phyloP scores from a whole-genome alignment of 1,284 basidiomycete species.

The Hemileia vastatrix region DNA sequence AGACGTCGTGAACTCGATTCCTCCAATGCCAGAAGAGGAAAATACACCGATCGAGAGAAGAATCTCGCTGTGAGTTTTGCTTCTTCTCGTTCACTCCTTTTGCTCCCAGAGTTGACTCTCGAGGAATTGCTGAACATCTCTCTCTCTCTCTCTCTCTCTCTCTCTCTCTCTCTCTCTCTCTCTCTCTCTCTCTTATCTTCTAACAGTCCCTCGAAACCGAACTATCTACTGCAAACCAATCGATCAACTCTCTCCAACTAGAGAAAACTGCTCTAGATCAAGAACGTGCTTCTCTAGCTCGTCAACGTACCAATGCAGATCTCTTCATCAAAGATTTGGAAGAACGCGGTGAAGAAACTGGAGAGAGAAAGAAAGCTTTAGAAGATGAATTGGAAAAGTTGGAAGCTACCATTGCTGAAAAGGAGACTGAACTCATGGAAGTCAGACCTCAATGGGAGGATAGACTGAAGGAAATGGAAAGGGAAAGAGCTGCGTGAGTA shows the following conservation, averaged over 20 bases:
- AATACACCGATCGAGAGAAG: conserved; percentile 73
- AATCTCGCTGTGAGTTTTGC: conserved; percentile 60
- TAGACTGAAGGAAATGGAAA: conserved; percentile 53
- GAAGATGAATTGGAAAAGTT: conserved; percentile 59
- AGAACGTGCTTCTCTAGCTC: conserved; percentile 53
- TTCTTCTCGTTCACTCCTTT: conserved; percentile 10
- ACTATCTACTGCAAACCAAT: conserved; percentile 62
- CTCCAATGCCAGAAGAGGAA: conserved; percentile 68
- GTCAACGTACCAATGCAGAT: conserved; percentile 59
- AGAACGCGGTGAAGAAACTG: conserved; percentile 40
- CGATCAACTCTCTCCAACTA: conserved; percentile 58
- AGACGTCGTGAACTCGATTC: conserved; percentile 67
- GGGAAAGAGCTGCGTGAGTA: conserved; percentile 54
- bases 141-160: background rate
- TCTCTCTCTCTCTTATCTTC: background rate
- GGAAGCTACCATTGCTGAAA: conserved; percentile 55
- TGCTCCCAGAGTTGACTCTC: conserved; percentile 1
- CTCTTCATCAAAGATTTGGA: conserved; percentile 72
- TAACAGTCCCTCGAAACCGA: conserved; percentile 61
- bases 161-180: background rate
- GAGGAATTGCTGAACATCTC: background rate
- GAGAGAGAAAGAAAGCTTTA: conserved; percentile 44
- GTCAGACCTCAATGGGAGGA: conserved; percentile 60
- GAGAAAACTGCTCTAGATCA: conserved; percentile 62
- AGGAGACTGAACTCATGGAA: conserved; percentile 56